Conservation (phyloP, 257 asterid genomes). For the Paulownia fortunei region DNA sequence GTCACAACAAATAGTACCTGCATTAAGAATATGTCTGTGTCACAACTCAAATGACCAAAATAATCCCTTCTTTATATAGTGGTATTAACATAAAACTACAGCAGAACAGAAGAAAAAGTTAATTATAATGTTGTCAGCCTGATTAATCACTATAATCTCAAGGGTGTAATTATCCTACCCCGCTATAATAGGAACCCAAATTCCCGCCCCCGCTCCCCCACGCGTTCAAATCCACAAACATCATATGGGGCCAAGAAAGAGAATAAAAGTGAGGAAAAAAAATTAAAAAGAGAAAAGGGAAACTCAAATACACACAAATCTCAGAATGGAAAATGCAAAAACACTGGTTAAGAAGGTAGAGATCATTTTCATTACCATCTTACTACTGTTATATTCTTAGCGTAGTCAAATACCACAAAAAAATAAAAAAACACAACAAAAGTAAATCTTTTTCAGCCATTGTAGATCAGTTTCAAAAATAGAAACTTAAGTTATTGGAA, state of each 20-base stretch:
- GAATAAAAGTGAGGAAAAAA: no score
- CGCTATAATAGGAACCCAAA: constrained; percentile 27
- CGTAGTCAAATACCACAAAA: not conserved
- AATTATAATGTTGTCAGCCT: constrained; percentile 24
- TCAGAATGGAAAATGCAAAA: not conserved
- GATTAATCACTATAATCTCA: constrained; percentile 9
- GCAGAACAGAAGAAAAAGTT: not conserved
- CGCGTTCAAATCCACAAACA: constrained; percentile 5
- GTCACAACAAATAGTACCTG: constrained; percentile 89
- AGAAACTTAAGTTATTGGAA: not conserved
- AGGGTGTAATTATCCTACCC: constrained; percentile 29
- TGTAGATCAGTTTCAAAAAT: not conserved
- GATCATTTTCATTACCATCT: not conserved
- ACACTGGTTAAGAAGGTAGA: not conserved
- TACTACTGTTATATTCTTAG: no score
- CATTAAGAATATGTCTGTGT: constrained; percentile 23
- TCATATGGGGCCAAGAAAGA: not conserved
- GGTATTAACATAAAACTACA: constrained; percentile 5
- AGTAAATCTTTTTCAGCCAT: not conserved
- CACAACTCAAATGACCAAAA: constrained; percentile 5
- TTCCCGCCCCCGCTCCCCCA: constrained; percentile 16
- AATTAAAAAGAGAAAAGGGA: not conserved
- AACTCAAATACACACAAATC: not conserved
- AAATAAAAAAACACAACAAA: not conserved
- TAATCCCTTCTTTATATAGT: not conserved